Evolutionary conservation across 345 rosid genomes (phyloP).

Genomic region (Brassica incana): DNA sequence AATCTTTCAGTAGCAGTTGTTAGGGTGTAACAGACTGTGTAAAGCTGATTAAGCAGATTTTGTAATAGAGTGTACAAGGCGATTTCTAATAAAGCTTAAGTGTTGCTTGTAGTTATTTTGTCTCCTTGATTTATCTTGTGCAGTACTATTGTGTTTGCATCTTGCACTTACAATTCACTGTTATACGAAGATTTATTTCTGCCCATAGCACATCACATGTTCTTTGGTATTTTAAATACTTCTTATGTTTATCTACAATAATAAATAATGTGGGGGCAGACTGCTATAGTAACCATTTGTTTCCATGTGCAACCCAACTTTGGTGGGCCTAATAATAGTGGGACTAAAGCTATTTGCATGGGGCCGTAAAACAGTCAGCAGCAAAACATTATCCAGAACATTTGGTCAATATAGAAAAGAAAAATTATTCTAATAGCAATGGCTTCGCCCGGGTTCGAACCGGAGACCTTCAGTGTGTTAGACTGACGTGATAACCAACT

Average conservation of each 20-base stretch:
- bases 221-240: background rate
- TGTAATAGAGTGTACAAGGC: no score
- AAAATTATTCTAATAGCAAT: background rate
- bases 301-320: conserved; percentile 41
- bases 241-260: background rate
- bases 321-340: conserved; percentile 29
- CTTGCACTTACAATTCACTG: no score
- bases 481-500: background rate
- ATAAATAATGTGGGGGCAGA: conserved; percentile 12
- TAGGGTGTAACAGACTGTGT: no score
- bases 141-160: no score
- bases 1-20: no score
- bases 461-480: background rate
- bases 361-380: conserved; percentile 1
- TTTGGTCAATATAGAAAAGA: background rate
- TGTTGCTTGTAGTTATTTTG: no score
- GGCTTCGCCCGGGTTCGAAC: background rate
- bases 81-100: no score
- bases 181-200: no score
- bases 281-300: conserved; percentile 22
- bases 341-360: conserved; percentile 15
- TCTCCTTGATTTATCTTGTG: no score
- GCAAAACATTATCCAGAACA: conserved; percentile 26
- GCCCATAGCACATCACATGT: background rate
- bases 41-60: no score